phyloP scores from a whole-genome alignment of 1,284 basidiomycete genomes.

The Trametes versicolor region DNA sequence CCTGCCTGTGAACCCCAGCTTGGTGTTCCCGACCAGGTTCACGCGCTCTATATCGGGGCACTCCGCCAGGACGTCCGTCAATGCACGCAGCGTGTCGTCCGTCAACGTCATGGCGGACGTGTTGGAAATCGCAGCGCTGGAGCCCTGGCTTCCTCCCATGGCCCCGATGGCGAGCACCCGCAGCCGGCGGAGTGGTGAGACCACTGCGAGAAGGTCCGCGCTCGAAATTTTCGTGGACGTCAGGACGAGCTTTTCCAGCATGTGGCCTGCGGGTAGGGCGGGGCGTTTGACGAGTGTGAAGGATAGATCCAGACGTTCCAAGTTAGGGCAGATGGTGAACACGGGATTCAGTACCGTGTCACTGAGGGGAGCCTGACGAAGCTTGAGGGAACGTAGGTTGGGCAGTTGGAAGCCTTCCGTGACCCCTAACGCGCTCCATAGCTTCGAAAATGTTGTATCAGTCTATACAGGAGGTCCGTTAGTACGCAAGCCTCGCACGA shows the following conservation, averaged over 20 bases:
- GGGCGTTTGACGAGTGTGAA: slow-evolving; percentile 65
- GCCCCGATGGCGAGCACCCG: slow-evolving; percentile 67
- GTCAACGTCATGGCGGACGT: slow-evolving; percentile 63
- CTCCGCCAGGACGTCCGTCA: slow-evolving; percentile 54
- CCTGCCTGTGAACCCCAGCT: slow-evolving; percentile 55
- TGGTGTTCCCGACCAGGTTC: slow-evolving; percentile 70
- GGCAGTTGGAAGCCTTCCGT: slow-evolving; percentile 45
- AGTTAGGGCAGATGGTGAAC: slow-evolving; percentile 56
- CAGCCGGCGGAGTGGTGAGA: slow-evolving; percentile 53
- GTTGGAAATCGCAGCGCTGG: slow-evolving; percentile 55
- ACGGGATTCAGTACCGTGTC: slow-evolving; percentile 57
- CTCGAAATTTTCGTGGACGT: slow-evolving; percentile 62
- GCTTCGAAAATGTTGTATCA: slow-evolving; percentile 60
- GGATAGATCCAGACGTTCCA: slow-evolving; percentile 68
- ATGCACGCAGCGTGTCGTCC: slow-evolving; percentile 55
- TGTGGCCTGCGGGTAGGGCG: slow-evolving; percentile 33
- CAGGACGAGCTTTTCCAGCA: slow-evolving; percentile 67
- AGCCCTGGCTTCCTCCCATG: slow-evolving; percentile 60
- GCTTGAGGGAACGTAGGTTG: slow-evolving; percentile 62
- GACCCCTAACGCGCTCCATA: slow-evolving; percentile 47
- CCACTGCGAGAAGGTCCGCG: slow-evolving; percentile 51
- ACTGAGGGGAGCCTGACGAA: slow-evolving; percentile 63
- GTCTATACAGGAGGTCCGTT: slow-evolving; percentile 52
- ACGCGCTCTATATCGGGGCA: slow-evolving; percentile 57
- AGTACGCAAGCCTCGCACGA: slow-evolving; percentile 10